phyloP scores from a whole-genome alignment of 495 filamentous ascomycete genomes.

The Podospora bellae-mahoneyi region DNA sequence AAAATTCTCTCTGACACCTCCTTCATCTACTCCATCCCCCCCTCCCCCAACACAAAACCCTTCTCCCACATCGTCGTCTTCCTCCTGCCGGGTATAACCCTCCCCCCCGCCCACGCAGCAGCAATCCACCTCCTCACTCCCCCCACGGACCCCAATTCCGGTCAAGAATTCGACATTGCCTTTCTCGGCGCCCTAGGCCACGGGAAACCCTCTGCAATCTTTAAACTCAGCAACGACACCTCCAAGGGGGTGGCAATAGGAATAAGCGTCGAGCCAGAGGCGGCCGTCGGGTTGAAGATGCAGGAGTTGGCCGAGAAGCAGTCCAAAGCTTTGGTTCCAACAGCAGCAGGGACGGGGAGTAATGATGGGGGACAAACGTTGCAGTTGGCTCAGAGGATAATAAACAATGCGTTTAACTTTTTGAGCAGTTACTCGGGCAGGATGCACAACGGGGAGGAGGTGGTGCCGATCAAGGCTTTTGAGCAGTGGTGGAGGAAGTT shows the following conservation, averaged over 20 bases:
- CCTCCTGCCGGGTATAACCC: slow-evolving; percentile 70
- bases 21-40: slow-evolving; percentile 47
- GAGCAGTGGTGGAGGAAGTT: slow-evolving; percentile 98
- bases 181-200: slow-evolving; percentile 82
- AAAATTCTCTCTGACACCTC: slow-evolving; percentile 36
- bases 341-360: no score
- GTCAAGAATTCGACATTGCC: slow-evolving; percentile 52
- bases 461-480: slow-evolving; percentile 86
- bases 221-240: slow-evolving; percentile 55
- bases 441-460: slow-evolving; percentile 58
- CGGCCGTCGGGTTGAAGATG: slow-evolving; percentile 66
- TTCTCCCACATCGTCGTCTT: slow-evolving; percentile 88
- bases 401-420: slow-evolving; percentile 97
- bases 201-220: slow-evolving; percentile 86
- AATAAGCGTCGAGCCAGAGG: slow-evolving; percentile 73
- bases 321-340: no score
- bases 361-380: slow-evolving; percentile 50
- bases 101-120: slow-evolving; percentile 75
- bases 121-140: slow-evolving; percentile 75
- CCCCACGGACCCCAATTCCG: slow-evolving; percentile 31
- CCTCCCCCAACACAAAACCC: slow-evolving; percentile 25
- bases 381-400: slow-evolving; percentile 84
- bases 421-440: slow-evolving; percentile 74
- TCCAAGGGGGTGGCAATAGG: slow-evolving; percentile 60
- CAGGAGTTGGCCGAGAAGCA: slow-evolving; percentile 39